Percentiles rank a stretch among this genome's conserved stretches.
Evolutionary conservation across 2,329 filamentous ascomycete species (phyloP).

Genomic region (Phaeosphaeria sp.): DNA sequence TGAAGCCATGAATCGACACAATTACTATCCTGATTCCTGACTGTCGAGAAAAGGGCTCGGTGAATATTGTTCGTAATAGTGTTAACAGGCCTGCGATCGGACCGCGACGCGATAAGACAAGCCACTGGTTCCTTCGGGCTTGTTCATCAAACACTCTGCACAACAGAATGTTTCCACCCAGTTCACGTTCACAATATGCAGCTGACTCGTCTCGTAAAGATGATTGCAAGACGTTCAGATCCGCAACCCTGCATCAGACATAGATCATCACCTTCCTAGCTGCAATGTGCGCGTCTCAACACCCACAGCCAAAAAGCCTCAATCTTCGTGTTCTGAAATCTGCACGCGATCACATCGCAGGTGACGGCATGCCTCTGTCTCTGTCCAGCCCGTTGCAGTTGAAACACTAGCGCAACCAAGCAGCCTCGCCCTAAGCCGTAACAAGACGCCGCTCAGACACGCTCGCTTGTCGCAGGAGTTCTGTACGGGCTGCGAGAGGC

Average conservation of each 20-base stretch:
- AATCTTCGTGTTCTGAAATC: background rate
- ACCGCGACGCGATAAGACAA: background rate
- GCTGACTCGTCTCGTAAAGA: background rate
- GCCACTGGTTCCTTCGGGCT: background rate
- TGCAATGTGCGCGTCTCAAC: background rate
- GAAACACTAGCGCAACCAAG: constrained; percentile 19
- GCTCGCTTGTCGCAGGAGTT: constrained; percentile 17
- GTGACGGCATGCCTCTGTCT: background rate
- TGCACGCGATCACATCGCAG: background rate
- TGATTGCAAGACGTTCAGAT: background rate
- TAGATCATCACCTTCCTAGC: background rate
- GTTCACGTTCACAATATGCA: background rate
- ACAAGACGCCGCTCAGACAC: constrained; percentile 4
- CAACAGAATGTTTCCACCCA: background rate
- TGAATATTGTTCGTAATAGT: background rate
- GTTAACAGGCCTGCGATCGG: background rate
- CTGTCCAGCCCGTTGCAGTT: constrained; percentile 6
- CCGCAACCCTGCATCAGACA: background rate
- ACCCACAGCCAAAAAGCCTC: background rate
- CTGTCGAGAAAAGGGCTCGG: background rate
- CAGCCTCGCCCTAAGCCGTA: constrained; percentile 11
- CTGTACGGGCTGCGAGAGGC: constrained; percentile 1
- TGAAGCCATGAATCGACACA: background rate
- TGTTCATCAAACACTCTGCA: constrained; percentile 4
- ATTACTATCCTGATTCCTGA: background rate